phyloP scores from a whole-genome alignment of 2,329 filamentous ascomycete genomes.

The Drechslerella stenobrocha region DNA sequence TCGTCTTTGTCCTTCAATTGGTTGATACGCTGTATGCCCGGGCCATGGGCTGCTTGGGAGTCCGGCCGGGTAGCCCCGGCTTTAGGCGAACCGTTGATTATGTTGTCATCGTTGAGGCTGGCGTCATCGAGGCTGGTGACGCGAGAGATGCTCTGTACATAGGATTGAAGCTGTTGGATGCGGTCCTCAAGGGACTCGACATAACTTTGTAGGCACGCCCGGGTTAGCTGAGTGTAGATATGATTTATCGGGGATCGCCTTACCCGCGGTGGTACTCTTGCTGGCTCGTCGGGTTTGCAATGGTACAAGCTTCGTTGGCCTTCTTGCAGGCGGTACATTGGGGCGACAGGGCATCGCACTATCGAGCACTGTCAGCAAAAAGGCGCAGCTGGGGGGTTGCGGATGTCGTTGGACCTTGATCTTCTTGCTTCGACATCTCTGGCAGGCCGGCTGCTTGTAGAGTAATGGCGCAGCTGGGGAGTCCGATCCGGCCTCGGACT shows the following conservation, averaged over 20 bases:
- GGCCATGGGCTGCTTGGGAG: constrained; percentile 7
- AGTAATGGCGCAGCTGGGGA: constrained; percentile 37
- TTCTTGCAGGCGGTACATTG: constrained; percentile 48
- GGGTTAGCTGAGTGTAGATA: not conserved
- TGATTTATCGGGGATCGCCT: not conserved
- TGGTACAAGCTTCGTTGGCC: constrained; percentile 47
- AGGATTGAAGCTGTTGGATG: constrained; percentile 42
- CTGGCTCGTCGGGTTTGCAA: constrained; percentile 46
- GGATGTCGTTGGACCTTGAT: constrained; percentile 26
- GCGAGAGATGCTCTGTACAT: constrained; percentile 46
- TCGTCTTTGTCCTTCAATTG: constrained; percentile 41
- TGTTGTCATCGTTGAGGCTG: constrained; percentile 25
- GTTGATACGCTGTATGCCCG: constrained; percentile 41
- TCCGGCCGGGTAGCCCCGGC: constrained; percentile 23
- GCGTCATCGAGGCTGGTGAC: constrained; percentile 42
- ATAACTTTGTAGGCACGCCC: constrained; percentile 13
- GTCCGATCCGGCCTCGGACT: constrained; percentile 43
- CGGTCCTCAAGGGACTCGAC: constrained; percentile 47
- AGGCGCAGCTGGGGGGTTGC: not conserved
- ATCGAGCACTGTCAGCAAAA: constrained; percentile 20
- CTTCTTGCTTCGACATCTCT: constrained; percentile 49
- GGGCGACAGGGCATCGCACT: constrained; percentile 47
- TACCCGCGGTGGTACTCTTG: constrained; percentile 48
- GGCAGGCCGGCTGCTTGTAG: constrained; percentile 47
- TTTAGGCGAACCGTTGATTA: constrained; percentile 26